Evolutionary conservation across 2,329 filamentous ascomycete genomes (phyloP), one percentile per base, ranked within the genome.

Genomic region (Colletotrichum neosansevieriae): DNA sequence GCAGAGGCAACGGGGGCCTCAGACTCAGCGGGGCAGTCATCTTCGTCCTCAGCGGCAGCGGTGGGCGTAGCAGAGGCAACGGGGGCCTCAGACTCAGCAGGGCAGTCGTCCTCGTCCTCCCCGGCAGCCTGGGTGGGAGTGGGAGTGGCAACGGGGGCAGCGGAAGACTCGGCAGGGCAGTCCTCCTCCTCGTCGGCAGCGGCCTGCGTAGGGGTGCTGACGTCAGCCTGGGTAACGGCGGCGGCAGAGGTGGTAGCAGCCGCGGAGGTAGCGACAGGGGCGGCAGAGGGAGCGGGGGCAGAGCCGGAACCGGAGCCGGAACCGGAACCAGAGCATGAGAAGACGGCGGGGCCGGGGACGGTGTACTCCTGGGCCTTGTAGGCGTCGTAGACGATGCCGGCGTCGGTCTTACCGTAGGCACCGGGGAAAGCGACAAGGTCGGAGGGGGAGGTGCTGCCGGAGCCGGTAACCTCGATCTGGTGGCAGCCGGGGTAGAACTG

Each of bases 401-500:
- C 73, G 66, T 85, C 83, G 17, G 49, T 32, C 4, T 72, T 75
- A 73, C 80, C 80, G 71, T 86, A 86, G 2, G 82, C 83, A 13
- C 84, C 84, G 1, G 84, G 84, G 75, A 86, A 85, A 1, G 79
- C 71, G 19, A 86, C 84, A 38, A 82, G 73, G 54, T 71, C 73
- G 13, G 76, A 72, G 2, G 80, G 80, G 3, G 73, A 77, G 3
- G 78, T 80, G 42, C 73, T 79, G 19, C 83, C 83, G 54, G 79
- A 77, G 13, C 83, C 82, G 1, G 80, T 82, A 34, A 86, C 81
- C 72, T 84, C 78, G 10, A 86, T 76, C 74, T 86, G 84, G 73
- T 85, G 84, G 75, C 84, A 86, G n/a, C 83, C 82, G 0, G 84
- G 84, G 71, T 86, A 86, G 74, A 85, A 82, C 72, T 86, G 84